Evolutionary conservation across 2,329 filamentous ascomycete genomes (phyloP), one percentile per base, ranked within the genome.

Genomic region (Fusarium sp.): DNA sequence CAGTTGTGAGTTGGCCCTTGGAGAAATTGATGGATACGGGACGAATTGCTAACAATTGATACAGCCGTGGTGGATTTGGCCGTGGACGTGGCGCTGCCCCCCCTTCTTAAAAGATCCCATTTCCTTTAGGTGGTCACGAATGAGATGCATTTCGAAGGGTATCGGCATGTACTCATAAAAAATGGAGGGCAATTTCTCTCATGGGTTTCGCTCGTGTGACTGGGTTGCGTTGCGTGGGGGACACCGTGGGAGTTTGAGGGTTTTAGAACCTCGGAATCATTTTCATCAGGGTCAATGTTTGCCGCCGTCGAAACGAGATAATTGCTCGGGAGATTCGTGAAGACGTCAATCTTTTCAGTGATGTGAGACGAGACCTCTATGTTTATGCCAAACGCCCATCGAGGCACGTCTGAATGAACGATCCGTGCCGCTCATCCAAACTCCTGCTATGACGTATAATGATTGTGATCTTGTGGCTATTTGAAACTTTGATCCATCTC

Each of bases 81-180:
- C 93, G 94, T 91, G 94, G 94, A 85, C 92, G 93, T 88, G 92
- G 92, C 82, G 90, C 86, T 81, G 88, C 92, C 86, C 90, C 92
- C 82, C 86, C 90, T 78, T 91, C 89, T 81, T 90, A 89, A 88
- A 82, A 79, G 77, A 82, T 77, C 56, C 79, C 76, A 79, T 79
- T 79, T 80, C 79, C 80, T 80, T 81, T 79, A 78, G 81, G 80
- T 82, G 80, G 82, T 82, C 79, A 83, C 79, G 83, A 80, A 81
- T 79, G 80, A 80, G 81, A 82, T 80, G 79, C 81, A 83, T 83
- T 81, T 80, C 79, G 80, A 81, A 80, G 77, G 77, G 80, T 76
- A 82, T 78, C 83, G 83, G 79, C 83, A 84, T 86, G 84, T 85
- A 85, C 80, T 85, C 71, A 80, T 84, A 81, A 83, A 83, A 81